Evolutionary conservation across 2,329 filamentous ascomycete genomes (phyloP).

Genomic region (Neocucurbitaria cava): DNA sequence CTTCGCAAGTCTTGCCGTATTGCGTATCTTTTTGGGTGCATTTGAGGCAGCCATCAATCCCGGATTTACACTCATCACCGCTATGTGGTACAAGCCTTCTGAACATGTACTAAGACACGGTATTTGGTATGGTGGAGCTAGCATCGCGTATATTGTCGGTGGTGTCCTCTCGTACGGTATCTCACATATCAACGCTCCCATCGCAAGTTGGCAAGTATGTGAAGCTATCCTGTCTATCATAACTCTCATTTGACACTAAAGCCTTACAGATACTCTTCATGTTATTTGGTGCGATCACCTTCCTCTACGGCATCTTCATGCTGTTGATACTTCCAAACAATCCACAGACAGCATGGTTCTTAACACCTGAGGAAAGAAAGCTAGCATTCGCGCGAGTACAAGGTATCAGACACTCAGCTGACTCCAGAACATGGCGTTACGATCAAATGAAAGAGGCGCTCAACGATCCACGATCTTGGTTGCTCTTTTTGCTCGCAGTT

Average conservation of each 20-base stretch:
- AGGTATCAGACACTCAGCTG: too few species aligned
- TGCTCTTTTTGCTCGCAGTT: slow-evolving; percentile 5
- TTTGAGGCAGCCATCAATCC: slow-evolving; percentile 57
- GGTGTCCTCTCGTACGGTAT: slow-evolving; percentile 65
- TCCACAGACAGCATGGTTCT: background rate
- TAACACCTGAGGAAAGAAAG: slow-evolving; percentile 1
- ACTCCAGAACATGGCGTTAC: too few species aligned
- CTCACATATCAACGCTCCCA: slow-evolving; percentile 50
- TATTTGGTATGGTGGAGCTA: slow-evolving; percentile 57
- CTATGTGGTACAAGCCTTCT: slow-evolving; percentile 68
- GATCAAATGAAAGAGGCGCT: too few species aligned
- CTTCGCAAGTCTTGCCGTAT: slow-evolving; percentile 56
- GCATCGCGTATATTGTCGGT: slow-evolving; percentile 60
- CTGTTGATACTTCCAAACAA: slow-evolving; percentile 62
- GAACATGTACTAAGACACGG: slow-evolving; percentile 65
- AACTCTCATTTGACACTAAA: background rate
- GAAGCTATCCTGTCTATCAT: too few species aligned
- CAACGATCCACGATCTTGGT: slow-evolving; percentile 22
- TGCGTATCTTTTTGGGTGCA: slow-evolving; percentile 59
- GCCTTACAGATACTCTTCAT: slow-evolving; percentile 59
- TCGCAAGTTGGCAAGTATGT: slow-evolving; percentile 32
- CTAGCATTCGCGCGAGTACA: too few species aligned
- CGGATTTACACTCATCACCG: slow-evolving; percentile 68
- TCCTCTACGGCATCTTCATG: slow-evolving; percentile 37
- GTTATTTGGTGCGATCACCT: slow-evolving; percentile 51